Percentiles rank a stretch among this genome's conserved stretches.
phyloP scores from a whole-genome alignment of 2,329 filamentous ascomycete genomes.

The Exophiala oligosperma region DNA sequence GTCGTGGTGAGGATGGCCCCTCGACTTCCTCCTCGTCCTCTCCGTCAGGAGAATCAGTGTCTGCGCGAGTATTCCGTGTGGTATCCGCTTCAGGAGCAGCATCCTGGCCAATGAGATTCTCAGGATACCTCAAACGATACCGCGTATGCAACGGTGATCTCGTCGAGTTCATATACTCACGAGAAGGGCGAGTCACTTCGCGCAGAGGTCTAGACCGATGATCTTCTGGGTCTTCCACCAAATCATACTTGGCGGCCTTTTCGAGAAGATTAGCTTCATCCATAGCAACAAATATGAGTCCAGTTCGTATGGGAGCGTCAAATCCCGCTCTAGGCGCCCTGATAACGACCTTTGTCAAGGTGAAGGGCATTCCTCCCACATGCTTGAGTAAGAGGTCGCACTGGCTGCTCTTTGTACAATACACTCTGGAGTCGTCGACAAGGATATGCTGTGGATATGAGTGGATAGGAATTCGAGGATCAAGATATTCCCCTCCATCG shows the following conservation, averaged over 20 bases:
- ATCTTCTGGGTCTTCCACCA: conserved; percentile 58
- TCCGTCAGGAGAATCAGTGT: conserved; percentile 20
- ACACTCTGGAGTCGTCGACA: conserved; percentile 77
- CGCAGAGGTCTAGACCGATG: conserved; percentile 30
- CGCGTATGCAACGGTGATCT: conserved; percentile 39
- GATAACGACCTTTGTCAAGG: conserved; percentile 81
- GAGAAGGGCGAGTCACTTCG: conserved; percentile 36
- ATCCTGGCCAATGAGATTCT: conserved; percentile 23
- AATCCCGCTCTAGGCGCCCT: conserved; percentile 79
- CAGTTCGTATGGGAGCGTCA: conserved; percentile 84
- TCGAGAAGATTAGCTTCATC: conserved; percentile 71
- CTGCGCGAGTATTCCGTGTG: conserved; percentile 19
- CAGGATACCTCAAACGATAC: conserved; percentile 27
- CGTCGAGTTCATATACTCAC: conserved; percentile 41
- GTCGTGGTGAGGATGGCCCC: conserved; percentile 22
- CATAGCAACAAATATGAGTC: conserved; percentile 91
- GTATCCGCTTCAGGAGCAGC: conserved; percentile 11
- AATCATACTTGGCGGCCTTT: conserved; percentile 72
- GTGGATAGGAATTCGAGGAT: conserved; percentile 53
- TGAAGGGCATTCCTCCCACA: conserved; percentile 76
- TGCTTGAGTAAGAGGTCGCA: conserved; percentile 88
- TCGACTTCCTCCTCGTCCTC: conserved; percentile 21
- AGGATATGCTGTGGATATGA: conserved; percentile 80
- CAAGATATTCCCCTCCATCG: conserved; percentile 72
- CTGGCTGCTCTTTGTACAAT: conserved; percentile 82